phyloP scores from a whole-genome alignment of 768 basidiomycete genomes.

The Tulasnella sp. region DNA sequence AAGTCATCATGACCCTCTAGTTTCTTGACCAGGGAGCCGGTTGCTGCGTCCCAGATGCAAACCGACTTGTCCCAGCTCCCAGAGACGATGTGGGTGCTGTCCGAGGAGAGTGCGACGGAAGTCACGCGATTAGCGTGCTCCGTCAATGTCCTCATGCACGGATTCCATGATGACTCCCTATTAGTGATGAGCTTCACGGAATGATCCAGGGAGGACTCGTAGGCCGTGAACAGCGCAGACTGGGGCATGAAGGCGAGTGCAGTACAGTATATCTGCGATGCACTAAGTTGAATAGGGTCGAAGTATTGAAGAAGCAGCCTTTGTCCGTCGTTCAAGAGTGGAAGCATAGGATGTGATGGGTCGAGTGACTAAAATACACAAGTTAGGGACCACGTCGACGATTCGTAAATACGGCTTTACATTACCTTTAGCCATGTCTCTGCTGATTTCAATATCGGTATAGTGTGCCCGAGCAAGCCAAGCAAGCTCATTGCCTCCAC shows the following conservation, averaged over 20 bases:
- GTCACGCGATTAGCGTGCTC: no score
- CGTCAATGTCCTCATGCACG: no score
- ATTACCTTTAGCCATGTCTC: not conserved
- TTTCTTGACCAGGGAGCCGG: no score
- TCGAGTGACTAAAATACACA: not conserved
- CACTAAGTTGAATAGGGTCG: not conserved
- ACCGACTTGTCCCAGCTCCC: no score
- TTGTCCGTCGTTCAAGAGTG: not conserved
- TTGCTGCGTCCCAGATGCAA: no score
- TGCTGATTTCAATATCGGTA: not conserved
- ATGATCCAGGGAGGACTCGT: no score
- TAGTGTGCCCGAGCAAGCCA: not conserved
- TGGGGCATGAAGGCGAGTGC: constrained; percentile 3
- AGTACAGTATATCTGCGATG: not conserved
- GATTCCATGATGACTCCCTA: no score
- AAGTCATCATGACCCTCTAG: no score
- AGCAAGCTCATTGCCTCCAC: constrained; percentile 3
- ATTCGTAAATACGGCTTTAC: not conserved
- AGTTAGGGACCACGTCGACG: not conserved
- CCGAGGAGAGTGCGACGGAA: no score
- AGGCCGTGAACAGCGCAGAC: not conserved
- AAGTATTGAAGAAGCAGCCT: not conserved
- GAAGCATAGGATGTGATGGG: not conserved
- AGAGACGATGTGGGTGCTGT: no score
- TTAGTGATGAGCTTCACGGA: no score